Evolutionary conservation across 805 yeast species (phyloP), one percentile per base, ranked within the genome.

Genomic region (Myxozyma mucilagina): DNA sequence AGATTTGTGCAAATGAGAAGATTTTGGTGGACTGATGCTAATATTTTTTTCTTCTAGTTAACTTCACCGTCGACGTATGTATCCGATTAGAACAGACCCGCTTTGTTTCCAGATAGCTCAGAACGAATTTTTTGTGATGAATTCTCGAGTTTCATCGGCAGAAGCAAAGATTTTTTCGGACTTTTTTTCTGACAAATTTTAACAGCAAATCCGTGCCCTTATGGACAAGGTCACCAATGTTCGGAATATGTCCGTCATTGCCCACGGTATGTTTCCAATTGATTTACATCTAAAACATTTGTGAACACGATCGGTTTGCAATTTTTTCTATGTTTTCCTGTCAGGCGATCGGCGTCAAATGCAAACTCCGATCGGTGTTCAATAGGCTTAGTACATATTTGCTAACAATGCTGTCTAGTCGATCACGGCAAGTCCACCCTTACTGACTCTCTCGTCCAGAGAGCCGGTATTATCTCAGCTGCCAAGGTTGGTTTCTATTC

Each of bases 221-320:
- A 93, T 93, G 99, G 98, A 94, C 96, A 88, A 87, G 83, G 97
- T 92, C 85, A 88, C 97, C 82, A 93, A 93, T 80, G 97, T 94
- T 78, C 97, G 99, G 86, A 94, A 94, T 96, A 94, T 93, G 96
- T 93, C 98, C 82, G 99, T 93, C 82, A 94, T 94, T 87, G 99
- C 99, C 77, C 99, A 93, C 85, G 96, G 96, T 87, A 89, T 87
- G 80, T 88, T 92, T 69, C 24, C 13, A 3, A 41, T 14, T 41
- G 32, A 49, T 47, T 36, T 9, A 20, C 24, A 32, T n/a, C 18
- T 3, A 3, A 44, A 6, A 44, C 32, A 13, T 31, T 9, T 24
- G 14, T 4, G 10, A n/a, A 20, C 45, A 16, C 2, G 9, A 8
- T 10, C 10, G n/a, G 5, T 10, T 16, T 10, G 18, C 20, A 16